Percentiles rank a stretch among this genome's conserved stretches.
phyloP scores from a whole-genome alignment of 2,329 filamentous ascomycete genomes.

The Rutstroemia sp. region DNA sequence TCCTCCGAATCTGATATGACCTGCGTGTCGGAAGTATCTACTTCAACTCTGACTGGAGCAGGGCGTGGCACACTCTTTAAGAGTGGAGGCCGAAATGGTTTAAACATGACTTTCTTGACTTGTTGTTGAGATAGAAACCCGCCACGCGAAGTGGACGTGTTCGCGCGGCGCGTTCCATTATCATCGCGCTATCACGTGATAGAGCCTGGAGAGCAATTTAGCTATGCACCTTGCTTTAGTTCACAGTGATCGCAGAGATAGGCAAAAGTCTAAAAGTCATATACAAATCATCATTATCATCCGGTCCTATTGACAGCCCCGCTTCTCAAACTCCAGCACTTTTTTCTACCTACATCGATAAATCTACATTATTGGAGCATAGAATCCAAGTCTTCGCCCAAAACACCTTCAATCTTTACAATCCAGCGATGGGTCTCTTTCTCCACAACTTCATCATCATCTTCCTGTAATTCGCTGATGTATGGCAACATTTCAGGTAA shows the following conservation, averaged over 20 bases:
- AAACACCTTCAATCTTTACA: conserved; percentile 74
- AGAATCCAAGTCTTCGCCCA: conserved; percentile 84
- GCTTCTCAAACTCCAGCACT: neutral
- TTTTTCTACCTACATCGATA: conserved; percentile 1
- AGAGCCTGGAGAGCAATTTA: neutral
- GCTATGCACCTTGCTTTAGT: neutral
- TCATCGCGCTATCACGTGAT: too few species aligned
- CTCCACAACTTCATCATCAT: conserved; percentile 92
- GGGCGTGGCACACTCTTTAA: conserved; percentile 17
- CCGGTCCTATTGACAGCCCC: neutral
- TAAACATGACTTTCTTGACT: conserved; percentile 22
- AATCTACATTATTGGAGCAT: conserved; percentile 66
- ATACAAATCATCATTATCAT: too few species aligned
- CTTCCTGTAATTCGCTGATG: conserved; percentile 91
- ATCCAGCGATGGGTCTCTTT: conserved; percentile 87
- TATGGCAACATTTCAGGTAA: conserved; percentile 94
- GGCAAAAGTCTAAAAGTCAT: too few species aligned
- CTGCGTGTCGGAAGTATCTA: conserved; percentile 10
- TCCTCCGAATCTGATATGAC: conserved; percentile 13
- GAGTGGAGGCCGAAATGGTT: conserved; percentile 29
- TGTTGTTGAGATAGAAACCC: neutral
- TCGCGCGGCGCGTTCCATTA: neutral
- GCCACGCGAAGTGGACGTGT: neutral
- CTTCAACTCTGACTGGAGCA: conserved; percentile 13
- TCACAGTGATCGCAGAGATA: too few species aligned